Evolutionary conservation across 2,329 filamentous ascomycete genomes (phyloP), one percentile per base, ranked within the genome.

Genomic region (Ciborinia camelliae): DNA sequence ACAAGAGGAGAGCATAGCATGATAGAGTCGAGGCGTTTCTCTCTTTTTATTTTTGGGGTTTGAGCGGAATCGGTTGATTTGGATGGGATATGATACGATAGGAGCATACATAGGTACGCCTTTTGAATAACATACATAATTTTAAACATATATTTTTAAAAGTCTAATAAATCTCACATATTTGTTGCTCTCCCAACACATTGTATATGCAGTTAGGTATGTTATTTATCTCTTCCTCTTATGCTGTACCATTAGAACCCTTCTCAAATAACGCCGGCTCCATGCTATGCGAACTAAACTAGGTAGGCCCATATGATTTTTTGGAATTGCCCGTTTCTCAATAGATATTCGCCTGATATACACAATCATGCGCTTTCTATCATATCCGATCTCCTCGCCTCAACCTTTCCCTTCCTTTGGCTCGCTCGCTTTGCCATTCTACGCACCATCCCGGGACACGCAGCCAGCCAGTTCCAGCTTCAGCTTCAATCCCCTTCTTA

Each of bases 1-100:
- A 58, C 28, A 48, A 15, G 23, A 48, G 28, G 28, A 26, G n/a
- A n/a, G 54, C 54, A 58, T 58, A 47, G 39, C 41, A 35, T 47
- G 20, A 26, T 26, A 35, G 30, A 14, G 20, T 26, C n/a, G 10
- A 59, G 55, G n/a, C 41, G 41, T 37, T 47, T 47, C 47, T 32
- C 20, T 23, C 28, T 7, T 20, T 23, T 45, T 35, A 8, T 41
- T 59, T 47, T 15, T 45, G 30, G 57, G 12, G 15, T 20, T 61
- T 20, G 18, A 18, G 12, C 23, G 30, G 28, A 50, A 28, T 39
- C 12, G 32, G 45, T 32, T 39, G 6, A 32, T 28, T 37, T 30
- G 30, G 53, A 39, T 61, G 26, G 32, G 28, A 28, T 9, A 14
- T n/a, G 30, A 39, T n/a, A 48, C n/a, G 6, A 52, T 28, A 51